Evolutionary conservation across 352 stramenopile genomes (phyloP).

Genomic region (Phytopythium kandeliae): DNA sequence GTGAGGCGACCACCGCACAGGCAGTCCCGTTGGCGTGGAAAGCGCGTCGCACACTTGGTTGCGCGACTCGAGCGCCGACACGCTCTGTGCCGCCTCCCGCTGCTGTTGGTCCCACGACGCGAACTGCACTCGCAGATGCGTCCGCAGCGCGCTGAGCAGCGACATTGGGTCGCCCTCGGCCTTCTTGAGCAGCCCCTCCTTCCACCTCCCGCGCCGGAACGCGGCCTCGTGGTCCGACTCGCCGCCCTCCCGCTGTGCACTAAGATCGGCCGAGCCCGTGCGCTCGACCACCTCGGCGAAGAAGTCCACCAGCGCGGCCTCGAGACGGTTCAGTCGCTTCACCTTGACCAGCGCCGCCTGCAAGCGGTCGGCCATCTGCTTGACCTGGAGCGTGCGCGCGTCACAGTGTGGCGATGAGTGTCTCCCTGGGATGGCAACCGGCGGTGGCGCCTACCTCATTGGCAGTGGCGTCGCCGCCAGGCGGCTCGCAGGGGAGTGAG

Average conservation of each 20-base stretch:
- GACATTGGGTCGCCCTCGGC: constrained; percentile 61
- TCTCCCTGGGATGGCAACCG: neutral
- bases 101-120: constrained; percentile 36
- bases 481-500: neutral
- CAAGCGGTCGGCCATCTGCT: constrained; percentile 58
- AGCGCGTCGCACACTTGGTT: constrained; percentile 21
- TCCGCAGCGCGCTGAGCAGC: constrained; percentile 61
- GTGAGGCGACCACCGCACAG: neutral
- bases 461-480: neutral
- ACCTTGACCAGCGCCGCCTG: constrained; percentile 61
- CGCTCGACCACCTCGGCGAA: constrained; percentile 69
- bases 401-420: neutral
- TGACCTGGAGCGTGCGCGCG: constrained; percentile 13
- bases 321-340: constrained; percentile 53
- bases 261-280: constrained; percentile 3
- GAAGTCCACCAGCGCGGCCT: constrained; percentile 62
- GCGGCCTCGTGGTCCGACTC: constrained; percentile 24
- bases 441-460: neutral
- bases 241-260: neutral
- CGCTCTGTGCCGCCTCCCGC: constrained; percentile 12
- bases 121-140: constrained; percentile 62
- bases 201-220: constrained; percentile 40
- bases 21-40: too few species aligned
- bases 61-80: constrained; percentile 17
- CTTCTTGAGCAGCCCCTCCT: constrained; percentile 50